Conservation (phyloP, 768 basidiomycete species). For the Mrakia blollopis region DNA sequence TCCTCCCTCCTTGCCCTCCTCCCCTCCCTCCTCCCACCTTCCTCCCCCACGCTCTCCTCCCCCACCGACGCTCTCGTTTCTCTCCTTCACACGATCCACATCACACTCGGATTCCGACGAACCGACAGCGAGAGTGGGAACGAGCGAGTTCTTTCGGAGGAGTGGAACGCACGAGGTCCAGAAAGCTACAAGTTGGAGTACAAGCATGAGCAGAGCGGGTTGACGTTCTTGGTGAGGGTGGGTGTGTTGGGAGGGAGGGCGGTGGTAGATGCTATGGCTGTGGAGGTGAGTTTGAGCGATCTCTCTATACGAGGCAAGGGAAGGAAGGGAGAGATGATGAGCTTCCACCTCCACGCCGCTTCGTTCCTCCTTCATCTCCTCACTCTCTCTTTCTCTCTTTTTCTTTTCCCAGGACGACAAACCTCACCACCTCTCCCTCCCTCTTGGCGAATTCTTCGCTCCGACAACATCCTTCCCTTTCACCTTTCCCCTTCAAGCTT, state of each 20-base stretch:
- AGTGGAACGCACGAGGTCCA: neutral
- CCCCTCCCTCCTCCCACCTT: conserved; percentile 7
- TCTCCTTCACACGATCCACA: conserved; percentile 24
- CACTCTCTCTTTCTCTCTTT: neutral
- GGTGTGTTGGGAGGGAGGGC: conserved; percentile 8
- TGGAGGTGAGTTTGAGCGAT: conserved; percentile 26
- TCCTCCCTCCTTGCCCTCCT: conserved; percentile 16
- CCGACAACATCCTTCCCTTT: conserved; percentile 7
- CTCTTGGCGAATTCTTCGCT: conserved; percentile 2
- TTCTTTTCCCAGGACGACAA: conserved; percentile 22
- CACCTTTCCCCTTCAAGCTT: neutral
- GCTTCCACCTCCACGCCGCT: neutral
- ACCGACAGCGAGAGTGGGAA: no score
- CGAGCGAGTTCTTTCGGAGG: neutral
- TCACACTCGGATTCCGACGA: conserved; percentile 26
- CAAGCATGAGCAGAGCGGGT: conserved; percentile 16
- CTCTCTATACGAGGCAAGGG: neutral
- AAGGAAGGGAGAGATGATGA: neutral
- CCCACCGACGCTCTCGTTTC: conserved; percentile 13
- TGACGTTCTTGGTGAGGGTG: conserved; percentile 22
- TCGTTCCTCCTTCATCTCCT: no score
- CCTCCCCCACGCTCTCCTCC: neutral
- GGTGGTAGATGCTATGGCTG: conserved; percentile 20
- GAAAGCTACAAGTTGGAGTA: conserved; percentile 27
- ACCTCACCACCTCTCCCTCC: conserved; percentile 18